A percentile compares a stretch with the other conserved stretches of the same genome.
Conservation (phyloP, 75 land plant genomes). For the Ceratopteris richardii region DNA sequence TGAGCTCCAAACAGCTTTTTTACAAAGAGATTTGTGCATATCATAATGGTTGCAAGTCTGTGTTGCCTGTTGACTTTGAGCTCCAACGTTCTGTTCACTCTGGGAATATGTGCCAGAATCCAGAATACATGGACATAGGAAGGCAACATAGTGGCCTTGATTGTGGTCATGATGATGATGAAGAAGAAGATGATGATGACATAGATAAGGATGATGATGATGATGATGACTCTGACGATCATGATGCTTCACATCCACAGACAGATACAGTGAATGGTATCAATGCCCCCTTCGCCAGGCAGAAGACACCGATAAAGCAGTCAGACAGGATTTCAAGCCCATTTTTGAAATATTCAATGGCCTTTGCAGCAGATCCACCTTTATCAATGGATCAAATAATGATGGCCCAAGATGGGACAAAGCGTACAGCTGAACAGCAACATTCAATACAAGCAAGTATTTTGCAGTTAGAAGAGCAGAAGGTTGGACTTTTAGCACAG, state of each 20-base stretch:
- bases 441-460: conserved; percentile 34
- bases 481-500: conserved; percentile 24
- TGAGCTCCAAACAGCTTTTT: conserved; percentile 65
- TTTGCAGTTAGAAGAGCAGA: conserved; percentile 43
- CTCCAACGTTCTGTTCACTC: conserved; percentile 36
- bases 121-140: background rate
- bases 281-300: background rate
- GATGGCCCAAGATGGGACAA: conserved; percentile 13
- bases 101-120: background rate
- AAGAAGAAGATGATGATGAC: conserved; percentile 42
- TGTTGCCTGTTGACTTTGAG: conserved; percentile 32
- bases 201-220: conserved; percentile 34
- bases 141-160: conserved; percentile 28
- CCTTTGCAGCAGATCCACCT: background rate
- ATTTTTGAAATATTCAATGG: background rate
- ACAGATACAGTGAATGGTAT: conserved; percentile 8
- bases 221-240: conserved; percentile 28
- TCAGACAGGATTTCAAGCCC: background rate
- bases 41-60: conserved; percentile 43
- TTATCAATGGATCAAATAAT: background rate
- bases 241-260: conserved; percentile 20
- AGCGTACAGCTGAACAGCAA: conserved; percentile 15
- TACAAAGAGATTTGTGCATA: conserved; percentile 71
- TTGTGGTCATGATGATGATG: conserved; percentile 16
- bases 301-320: background rate